Base-by-base conservation (phyloP, 225 moss, liverwort and hornwort species). In the Marchantia polymorpha region DNA sequence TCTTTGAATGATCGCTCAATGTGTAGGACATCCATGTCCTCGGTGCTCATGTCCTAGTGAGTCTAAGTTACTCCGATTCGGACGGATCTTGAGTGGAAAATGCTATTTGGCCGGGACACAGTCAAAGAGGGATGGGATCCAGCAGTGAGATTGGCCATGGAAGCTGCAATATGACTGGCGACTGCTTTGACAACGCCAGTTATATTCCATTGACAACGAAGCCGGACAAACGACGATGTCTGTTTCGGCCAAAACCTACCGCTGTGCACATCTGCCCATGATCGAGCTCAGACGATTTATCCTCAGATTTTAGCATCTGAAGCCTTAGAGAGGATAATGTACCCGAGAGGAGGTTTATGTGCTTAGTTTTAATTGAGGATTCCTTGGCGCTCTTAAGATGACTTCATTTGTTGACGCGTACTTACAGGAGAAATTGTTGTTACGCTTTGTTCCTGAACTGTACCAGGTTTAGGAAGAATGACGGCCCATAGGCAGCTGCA, bases 401-500 rank as follows among this genome's bases (percentile, higher is more conserved):
- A 56, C 56, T 19, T 12, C 13, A 56, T 56, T 48, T 69, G 1
- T 11, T 13, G 70, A 4, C 48, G 19, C 2, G 48, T 48, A 49
- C 75, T 75, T 10, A 75, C 53, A 58, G 17, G 17, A 58, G 58
- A 29, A 27, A 13, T 19, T 56, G 2, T 39, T 39, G 39, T 39
- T 39, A 39, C 39, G 5, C 39, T 2, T 39, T 39, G 17, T 58
- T 75, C 9, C 54, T 56, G 2, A 59, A 75, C 26, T 58, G 75
- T 9, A 19, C 30, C 75, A 75, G 75, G 75, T 52, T 20, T 75
- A 73, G 29, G 75, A 75, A 8, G 75, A 75, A 56, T 30, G 55
- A 75, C 31, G 75, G 56, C 39, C 54, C 31, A 75, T 26, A 56
- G 46, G 75, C 56, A 64, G 23, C 20, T 23, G 1, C n/a, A 20